Percentiles rank a stretch among this genome's conserved stretches.
Evolutionary conservation across 768 basidiomycete genomes (phyloP).

Genomic region (Kwoniella bestiolae): DNA sequence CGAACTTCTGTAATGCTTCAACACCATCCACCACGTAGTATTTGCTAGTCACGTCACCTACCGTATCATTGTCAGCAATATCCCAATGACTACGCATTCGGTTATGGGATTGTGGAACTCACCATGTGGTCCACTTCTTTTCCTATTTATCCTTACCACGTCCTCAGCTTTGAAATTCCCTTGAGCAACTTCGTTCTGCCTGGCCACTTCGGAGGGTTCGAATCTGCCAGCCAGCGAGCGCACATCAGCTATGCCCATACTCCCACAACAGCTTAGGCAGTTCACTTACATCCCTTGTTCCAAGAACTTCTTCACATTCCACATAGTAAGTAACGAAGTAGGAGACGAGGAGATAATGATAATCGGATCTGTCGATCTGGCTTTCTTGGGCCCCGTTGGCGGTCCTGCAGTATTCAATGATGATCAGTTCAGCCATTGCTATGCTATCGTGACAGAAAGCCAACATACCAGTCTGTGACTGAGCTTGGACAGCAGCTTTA

Average conservation of each 20-base stretch:
- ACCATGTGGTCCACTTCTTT: constrained; percentile 46
- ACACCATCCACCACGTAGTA: constrained; percentile 91
- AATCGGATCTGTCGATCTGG: constrained; percentile 81
- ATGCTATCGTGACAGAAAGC: neutral
- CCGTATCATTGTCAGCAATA: neutral
- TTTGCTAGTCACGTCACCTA: constrained; percentile 59
- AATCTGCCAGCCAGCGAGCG: constrained; percentile 31
- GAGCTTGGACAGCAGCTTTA: constrained; percentile 12
- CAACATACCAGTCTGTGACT: constrained; percentile 11
- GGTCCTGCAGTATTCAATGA: neutral
- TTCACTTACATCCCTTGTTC: constrained; percentile 76
- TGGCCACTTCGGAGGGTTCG: constrained; percentile 45
- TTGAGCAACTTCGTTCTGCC: constrained; percentile 42
- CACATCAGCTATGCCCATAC: constrained; percentile 15
- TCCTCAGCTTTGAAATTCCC: constrained; percentile 47
- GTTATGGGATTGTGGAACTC: constrained; percentile 36
- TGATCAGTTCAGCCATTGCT: neutral
- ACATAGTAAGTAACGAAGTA: constrained; percentile 93
- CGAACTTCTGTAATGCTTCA: constrained; percentile 87
- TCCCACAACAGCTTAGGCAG: neutral
- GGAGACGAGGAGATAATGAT: constrained; percentile 97
- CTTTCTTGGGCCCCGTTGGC: constrained; percentile 46
- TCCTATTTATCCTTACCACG: constrained; percentile 43
- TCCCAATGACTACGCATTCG: too few relatives aligned
- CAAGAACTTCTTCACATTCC: constrained; percentile 92